phyloP scores from a whole-genome alignment of 2,329 filamentous ascomycete genomes.

The Trichoderma cornu-damae region DNA sequence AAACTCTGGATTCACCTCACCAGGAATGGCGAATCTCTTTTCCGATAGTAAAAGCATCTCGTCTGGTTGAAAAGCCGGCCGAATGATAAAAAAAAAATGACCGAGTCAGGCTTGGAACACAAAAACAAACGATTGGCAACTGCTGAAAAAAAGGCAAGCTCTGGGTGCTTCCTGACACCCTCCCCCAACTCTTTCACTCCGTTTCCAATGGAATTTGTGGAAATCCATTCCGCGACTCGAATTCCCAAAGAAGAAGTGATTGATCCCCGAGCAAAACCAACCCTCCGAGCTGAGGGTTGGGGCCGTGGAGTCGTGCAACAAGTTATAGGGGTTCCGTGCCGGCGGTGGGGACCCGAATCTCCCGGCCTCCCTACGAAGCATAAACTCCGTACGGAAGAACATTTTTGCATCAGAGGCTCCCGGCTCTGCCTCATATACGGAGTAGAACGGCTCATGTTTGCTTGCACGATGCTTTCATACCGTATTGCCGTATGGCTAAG shows the following conservation, averaged over 20 bases:
- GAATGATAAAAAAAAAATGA: not conserved
- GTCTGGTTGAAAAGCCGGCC: not conserved
- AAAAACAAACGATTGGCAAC: not conserved
- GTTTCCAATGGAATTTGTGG: not conserved
- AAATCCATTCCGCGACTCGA: not conserved
- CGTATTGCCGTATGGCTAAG: too few species aligned
- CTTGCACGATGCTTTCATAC: too few species aligned
- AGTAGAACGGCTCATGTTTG: too few species aligned
- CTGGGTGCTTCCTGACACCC: not conserved
- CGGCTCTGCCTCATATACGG: not conserved
- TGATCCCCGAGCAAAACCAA: not conserved
- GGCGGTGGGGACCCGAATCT: not conserved
- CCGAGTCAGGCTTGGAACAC: too few species aligned
- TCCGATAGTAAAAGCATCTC: constrained; percentile 27
- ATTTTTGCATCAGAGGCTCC: not conserved
- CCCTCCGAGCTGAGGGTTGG: not conserved
- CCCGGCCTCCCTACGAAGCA: not conserved
- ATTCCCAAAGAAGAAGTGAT: not conserved
- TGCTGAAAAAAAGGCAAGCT: not conserved
- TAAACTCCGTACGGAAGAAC: too few species aligned
- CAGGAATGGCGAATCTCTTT: constrained; percentile 26
- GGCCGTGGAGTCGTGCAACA: not conserved
- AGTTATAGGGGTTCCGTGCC: not conserved
- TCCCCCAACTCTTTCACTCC: not conserved
- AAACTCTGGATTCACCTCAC: constrained; percentile 25